Base-by-base conservation (phyloP, 106 monocot species). In the Dioscorea zingiberensis region DNA sequence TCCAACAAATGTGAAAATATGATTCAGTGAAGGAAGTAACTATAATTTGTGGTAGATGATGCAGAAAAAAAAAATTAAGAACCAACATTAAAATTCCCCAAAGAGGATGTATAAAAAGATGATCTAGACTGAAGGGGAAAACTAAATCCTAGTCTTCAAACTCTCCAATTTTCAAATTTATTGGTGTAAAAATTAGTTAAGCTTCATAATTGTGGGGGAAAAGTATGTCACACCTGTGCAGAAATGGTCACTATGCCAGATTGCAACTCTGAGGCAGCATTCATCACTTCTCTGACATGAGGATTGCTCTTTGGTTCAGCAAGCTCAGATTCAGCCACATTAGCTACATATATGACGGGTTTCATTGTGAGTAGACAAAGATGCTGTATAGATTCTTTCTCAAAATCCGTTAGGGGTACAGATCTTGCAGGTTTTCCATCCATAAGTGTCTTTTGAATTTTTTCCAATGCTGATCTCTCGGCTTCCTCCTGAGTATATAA, bases 331-430 rank as follows among this genome's bases (percentile, higher is more conserved):
- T 99, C 98, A 44, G 98, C 84, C 44, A 99, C 98, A 74, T 99
- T 99, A 47, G 98, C 98, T 24, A 99, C 87, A 77, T 89, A 99
- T 72, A 93, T 93, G 15, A 89, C 72, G 63, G 98, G 98, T 65
- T 99, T 99, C 98, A 99, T 89, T 4, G 98, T 99, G 24, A 99
- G 88, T 62, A 99, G 77, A 70, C 89, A 93, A 19, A 99, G 84
- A 26, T 99, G 98, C 2, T 59, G 75, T 68, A 99, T 81, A 62
- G 89, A 84, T 55, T 99, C 93, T 73, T 79, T 93, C 76, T 93
- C 98, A 54, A 89, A 66, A 64, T 93, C 93, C 65, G 80, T 76
- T 66, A 99, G 59, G 44, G 78, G 46, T 80, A 87, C 93, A 28
- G 93, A 89, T 81, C 93, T 59, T 72, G 98, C 93, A 58, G 93